Evolutionary conservation across 78 protist species (phyloP), one percentile per base, ranked within the genome.

Genomic region (Dictyostelium discoideum): DNA sequence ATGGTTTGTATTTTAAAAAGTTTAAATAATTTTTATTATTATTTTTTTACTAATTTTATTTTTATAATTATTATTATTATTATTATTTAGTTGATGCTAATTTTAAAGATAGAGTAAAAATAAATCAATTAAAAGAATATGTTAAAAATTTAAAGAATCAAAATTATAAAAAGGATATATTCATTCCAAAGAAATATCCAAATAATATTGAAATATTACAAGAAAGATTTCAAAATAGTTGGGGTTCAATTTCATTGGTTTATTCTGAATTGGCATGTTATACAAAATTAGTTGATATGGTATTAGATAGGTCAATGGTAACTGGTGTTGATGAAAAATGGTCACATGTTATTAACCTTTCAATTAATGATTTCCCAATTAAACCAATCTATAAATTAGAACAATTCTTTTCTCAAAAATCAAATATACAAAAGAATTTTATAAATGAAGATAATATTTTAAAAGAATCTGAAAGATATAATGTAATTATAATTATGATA

Each of bases 321-420:
- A 37, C 13, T 3, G 22, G 37, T 10, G 18, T 50, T 20, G 14
- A 54, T 37, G 39, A 60, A 20, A 11, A 7, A n/a, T 90, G 78
- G 84, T 42, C 84, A 3, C 95, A 90, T 82, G 95, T 90, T 2
- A 90, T 90, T 5, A 90, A 90, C 50, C 84, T 90, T n/a, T 48
- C 77, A 48, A 32, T 72, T 11, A 90, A 90, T 90, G 95, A 90
- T 72, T 72, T 90, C n/a, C 95, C 95, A 80, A 26, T 60, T 2
- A 50, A 72, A 24, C 42, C 80, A 18, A 3, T 90, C 1, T 22
- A 2, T 5, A 48, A 80, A 5, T 26, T 90, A 3, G 95, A 90
- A 37, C 10, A 7, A 29, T 90, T 90, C 39, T 32, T 90, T 8
- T 14, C 78, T 6, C 13, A 5, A 20, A 37, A n/a, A 22, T 20